Conservation (phyloP, 495 filamentous ascomycete species). For the Daldinia childiae region DNA sequence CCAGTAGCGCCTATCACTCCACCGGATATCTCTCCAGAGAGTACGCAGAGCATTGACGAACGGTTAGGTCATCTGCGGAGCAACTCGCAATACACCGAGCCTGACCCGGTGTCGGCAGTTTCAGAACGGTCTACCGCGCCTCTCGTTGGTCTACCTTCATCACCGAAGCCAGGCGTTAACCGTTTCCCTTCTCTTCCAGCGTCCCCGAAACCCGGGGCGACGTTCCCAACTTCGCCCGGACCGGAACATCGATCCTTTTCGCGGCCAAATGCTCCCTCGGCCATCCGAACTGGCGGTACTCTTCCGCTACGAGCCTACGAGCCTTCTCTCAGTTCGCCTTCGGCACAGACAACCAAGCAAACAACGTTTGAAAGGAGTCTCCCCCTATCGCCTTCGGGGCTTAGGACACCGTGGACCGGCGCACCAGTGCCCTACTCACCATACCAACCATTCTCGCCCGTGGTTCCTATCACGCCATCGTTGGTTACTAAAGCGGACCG, state of each 20-base stretch:
- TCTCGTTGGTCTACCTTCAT: slow-evolving; percentile 57
- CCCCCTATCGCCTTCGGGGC: slow-evolving; percentile 60
- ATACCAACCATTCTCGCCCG: slow-evolving; percentile 90
- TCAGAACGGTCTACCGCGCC: slow-evolving; percentile 54
- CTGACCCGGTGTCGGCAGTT: slow-evolving; percentile 54
- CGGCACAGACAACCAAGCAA: slow-evolving; percentile 71
- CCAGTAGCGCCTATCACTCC: slow-evolving; percentile 54
- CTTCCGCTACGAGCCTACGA: slow-evolving; percentile 72
- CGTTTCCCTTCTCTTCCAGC: slow-evolving; percentile 59
- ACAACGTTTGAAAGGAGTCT: slow-evolving; percentile 76
- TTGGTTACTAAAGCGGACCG: slow-evolving; percentile 79
- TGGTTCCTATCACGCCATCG: slow-evolving; percentile 86
- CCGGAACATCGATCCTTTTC: slow-evolving; percentile 53
- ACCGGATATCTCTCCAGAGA: slow-evolving; percentile 58
- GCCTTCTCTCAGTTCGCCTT: slow-evolving; percentile 61
- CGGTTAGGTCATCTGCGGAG: slow-evolving; percentile 52
- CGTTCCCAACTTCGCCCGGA: slow-evolving; percentile 54
- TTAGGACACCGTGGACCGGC: slow-evolving; percentile 73
- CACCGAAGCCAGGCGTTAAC: slow-evolving; percentile 57
- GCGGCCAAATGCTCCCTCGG: slow-evolving; percentile 50
- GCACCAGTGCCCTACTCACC: slow-evolving; percentile 84
- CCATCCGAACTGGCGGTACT: slow-evolving; percentile 57
- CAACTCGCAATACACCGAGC: slow-evolving; percentile 51
- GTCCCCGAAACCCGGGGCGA: slow-evolving; percentile 54
- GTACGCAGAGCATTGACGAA: slow-evolving; percentile 59